Evolutionary conservation across 2,329 filamentous ascomycete genomes (phyloP).

Genomic region (Penicillium concentricum): DNA sequence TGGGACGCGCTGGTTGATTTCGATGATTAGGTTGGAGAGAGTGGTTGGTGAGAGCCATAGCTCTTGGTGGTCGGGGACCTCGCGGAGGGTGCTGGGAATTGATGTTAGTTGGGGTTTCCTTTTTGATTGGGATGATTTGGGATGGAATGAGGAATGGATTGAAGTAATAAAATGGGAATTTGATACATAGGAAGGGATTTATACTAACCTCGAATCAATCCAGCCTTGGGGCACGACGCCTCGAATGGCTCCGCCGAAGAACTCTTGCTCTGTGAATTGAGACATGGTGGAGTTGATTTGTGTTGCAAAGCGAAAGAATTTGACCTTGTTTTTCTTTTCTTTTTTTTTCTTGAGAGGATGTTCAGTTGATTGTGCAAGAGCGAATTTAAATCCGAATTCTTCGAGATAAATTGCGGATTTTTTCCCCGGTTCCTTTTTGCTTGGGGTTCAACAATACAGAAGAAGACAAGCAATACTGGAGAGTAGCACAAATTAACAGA

Average conservation of each 20-base stretch:
- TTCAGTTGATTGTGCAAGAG: background rate
- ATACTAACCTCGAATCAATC: conserved; percentile 38
- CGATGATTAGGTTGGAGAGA: conserved; percentile 84
- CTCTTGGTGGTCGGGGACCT: conserved; percentile 69
- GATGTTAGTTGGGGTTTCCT: conserved; percentile 7
- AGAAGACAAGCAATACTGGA: background rate
- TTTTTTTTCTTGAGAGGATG: background rate
- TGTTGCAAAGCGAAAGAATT: background rate
- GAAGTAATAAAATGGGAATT: background rate
- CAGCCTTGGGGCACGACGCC: conserved; percentile 35
- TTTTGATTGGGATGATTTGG: background rate
- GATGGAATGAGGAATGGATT: background rate
- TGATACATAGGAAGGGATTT: background rate
- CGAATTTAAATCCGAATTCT: background rate
- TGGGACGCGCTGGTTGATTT: conserved; percentile 79
- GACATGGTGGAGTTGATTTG: conserved; percentile 18
- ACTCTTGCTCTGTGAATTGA: conserved; percentile 26
- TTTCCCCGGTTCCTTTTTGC: background rate
- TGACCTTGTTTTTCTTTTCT: background rate
- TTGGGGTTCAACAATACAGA: background rate
- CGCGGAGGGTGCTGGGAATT: conserved; percentile 31
- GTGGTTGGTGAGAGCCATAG: conserved; percentile 82
- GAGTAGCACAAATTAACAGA: background rate
- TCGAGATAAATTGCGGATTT: background rate
- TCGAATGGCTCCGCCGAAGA: conserved; percentile 39